Evolutionary conservation across 1,284 basidiomycete species (phyloP), one percentile per base, ranked within the genome.

Genomic region (Salmacisia buchloeana): DNA sequence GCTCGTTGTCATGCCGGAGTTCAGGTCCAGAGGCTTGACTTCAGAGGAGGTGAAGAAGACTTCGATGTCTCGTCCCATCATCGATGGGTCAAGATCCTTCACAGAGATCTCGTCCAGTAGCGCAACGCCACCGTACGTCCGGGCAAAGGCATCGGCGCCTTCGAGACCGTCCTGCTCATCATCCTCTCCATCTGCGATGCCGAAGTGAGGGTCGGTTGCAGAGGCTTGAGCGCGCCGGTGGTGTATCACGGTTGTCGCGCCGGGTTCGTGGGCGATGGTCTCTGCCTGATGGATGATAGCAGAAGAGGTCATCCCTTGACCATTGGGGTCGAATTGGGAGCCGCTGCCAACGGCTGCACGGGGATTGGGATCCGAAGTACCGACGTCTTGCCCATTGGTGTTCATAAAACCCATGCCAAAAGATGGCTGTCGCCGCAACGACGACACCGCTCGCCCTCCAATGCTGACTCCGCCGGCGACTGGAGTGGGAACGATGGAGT

Each of bases 101-200:
- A 69, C 54, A 27, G 62, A 52, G 61, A 75, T 69, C 60, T 74
- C 68, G 18, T 74, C 74, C 15, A 74, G 60, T 12, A 75, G 69
- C 27, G 69, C 67, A 3, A 66, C 67, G 34, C 63, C 65, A 1
- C 72, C 74, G 45, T 71, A 72, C 46, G 69, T 69, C 29, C 69
- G 70, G 2, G 70, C 71, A 36, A 76, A 71, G 38, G 62, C 61
- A 35, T 67, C 69, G 46, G 73, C 63, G 49, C 67, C 70, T 12
- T 69, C 66, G 15, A 71, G 57, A 7, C 43, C 65, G 21, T n/a
- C 34, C n/a, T 58, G 56, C 13, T 58, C 58, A 5, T 54, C 49
- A 12, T 33, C 21, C 10, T 39, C 27, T 38, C 39, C 31, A 45
- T 29, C 43, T n/a, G 18, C 34, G 52, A 13, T 12, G 33, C 41